Percentiles rank a stretch among this genome's conserved stretches.
Evolutionary conservation across 768 basidiomycete species (phyloP).

Genomic region (Psilocybe azurescens): DNA sequence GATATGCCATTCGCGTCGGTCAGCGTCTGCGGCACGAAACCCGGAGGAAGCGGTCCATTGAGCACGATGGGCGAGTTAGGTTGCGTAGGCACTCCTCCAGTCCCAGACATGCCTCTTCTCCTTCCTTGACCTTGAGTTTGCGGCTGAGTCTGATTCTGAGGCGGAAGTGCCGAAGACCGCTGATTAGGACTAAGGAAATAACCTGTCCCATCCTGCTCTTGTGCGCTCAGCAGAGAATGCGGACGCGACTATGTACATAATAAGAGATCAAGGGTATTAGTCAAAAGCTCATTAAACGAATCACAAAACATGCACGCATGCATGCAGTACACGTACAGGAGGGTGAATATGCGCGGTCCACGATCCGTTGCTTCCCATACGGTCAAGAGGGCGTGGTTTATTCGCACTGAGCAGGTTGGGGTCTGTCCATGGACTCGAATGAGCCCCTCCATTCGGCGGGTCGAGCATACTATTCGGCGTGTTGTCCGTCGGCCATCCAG

Average conservation of each 20-base stretch:
- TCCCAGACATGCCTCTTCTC: background rate
- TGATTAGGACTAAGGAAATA: conserved; percentile 14
- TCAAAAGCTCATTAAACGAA: background rate
- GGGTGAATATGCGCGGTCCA: conserved; percentile 26
- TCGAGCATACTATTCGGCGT: background rate
- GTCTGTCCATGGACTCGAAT: conserved; percentile 8
- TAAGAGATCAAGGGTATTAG: background rate
- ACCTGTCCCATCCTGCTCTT: conserved; percentile 9
- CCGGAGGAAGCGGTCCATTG: conserved; percentile 19
- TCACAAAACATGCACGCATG: background rate
- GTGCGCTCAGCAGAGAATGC: conserved; percentile 12
- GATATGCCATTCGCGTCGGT: conserved; percentile 24
- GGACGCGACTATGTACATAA: conserved; percentile 22
- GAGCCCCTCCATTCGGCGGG: background rate
- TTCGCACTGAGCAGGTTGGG: background rate
- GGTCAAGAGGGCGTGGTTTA: background rate
- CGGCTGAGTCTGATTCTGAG: conserved; percentile 7
- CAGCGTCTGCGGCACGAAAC: conserved; percentile 27
- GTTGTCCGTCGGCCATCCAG: conserved; percentile 7
- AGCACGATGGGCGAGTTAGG: conserved; percentile 22
- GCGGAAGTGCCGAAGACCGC: background rate
- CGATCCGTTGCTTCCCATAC: conserved; percentile 19
- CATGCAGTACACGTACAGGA: conserved; percentile 22
- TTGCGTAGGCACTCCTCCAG: conserved; percentile 11
- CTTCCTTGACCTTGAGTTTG: conserved; percentile 1